These are phyloP conservation scores for Raffaelea ambrosiae DNA, from an alignment of 2,329 filamentous ascomycete species.

Conservation along the genomic window DNA sequence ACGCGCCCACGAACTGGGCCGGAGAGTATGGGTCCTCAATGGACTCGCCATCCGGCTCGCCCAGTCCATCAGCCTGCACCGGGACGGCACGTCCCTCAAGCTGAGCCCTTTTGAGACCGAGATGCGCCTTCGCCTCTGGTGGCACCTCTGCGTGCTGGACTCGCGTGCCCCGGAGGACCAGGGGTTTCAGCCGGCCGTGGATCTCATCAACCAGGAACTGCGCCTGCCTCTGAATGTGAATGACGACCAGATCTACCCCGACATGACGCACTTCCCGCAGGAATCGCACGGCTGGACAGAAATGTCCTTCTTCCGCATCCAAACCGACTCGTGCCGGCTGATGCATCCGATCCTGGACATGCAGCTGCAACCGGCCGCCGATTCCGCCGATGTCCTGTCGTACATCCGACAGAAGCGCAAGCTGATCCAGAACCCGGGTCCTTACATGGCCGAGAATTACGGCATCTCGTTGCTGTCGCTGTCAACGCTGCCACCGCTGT, in stretches of 20 bases:
- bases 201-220: slow-evolving; percentile 36
- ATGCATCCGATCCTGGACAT: no score
- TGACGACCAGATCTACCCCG: slow-evolving; percentile 40
- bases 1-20: slow-evolving; percentile 23
- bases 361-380: no score
- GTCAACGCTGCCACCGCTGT: no score
- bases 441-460: no score
- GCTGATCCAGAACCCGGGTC: no score
- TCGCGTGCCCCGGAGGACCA: slow-evolving; percentile 48
- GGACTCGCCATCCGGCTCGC: slow-evolving; percentile 37
- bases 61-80: slow-evolving; percentile 31
- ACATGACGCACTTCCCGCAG: slow-evolving; percentile 35
- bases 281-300: slow-evolving; percentile 37
- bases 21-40: slow-evolving; percentile 30
- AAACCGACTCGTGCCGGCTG: no score
- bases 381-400: no score
- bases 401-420: no score
- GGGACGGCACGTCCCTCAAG: slow-evolving; percentile 34
- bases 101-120: slow-evolving; percentile 44
- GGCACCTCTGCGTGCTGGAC: slow-evolving; percentile 45
- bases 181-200: slow-evolving; percentile 25
- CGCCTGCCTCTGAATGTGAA: slow-evolving; percentile 48
- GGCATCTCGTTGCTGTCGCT: no score
- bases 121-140: slow-evolving; percentile 45
- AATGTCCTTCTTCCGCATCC: slow-evolving; percentile 35